A percentile compares a stretch with the other conserved stretches of the same genome.
These are phyloP conservation scores for Aspergillus ellipticus DNA, from an alignment of 495 filamentous ascomycete genomes.

Conservation along the genomic window DNA sequence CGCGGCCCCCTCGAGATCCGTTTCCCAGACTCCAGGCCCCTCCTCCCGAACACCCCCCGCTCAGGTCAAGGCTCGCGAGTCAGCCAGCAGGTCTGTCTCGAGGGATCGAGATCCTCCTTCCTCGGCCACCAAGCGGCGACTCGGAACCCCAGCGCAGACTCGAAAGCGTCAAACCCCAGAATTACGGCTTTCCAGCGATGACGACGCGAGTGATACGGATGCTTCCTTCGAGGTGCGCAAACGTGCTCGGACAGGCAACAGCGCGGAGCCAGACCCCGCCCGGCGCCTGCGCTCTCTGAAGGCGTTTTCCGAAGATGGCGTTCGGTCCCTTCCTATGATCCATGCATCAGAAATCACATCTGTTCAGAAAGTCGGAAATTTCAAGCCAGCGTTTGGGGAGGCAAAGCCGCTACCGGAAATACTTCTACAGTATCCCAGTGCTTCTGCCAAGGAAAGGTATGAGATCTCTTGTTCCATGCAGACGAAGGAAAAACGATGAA, in stretches of 20 bases:
- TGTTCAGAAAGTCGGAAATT: constrained; percentile 42
- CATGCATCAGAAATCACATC: constrained; percentile 67
- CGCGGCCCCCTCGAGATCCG: constrained; percentile 29
- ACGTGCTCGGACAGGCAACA: constrained; percentile 39
- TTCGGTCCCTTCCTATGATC: constrained; percentile 51
- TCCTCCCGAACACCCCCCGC: constrained; percentile 17
- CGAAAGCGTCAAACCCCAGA: constrained; percentile 48
- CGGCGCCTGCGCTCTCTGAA: constrained; percentile 58
- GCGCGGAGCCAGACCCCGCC: constrained; percentile 51
- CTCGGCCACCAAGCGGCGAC: constrained; percentile 32
- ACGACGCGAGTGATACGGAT: constrained; percentile 47
- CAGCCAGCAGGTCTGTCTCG: constrained; percentile 33
- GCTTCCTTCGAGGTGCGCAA: constrained; percentile 46
- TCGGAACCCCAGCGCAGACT: constrained; percentile 31
- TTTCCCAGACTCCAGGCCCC: constrained; percentile 21
- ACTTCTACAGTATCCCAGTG: constrained; percentile 69
- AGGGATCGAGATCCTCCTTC: constrained; percentile 28
- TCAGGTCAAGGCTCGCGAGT: constrained; percentile 28
- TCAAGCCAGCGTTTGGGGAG: constrained; percentile 43
- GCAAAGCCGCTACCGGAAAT: constrained; percentile 50
- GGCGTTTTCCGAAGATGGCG: constrained; percentile 55
- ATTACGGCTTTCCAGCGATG: constrained; percentile 47
- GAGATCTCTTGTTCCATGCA: not conserved
- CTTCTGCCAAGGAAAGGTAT: constrained; percentile 64
- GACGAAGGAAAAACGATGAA: not conserved